Evolutionary conservation across 306 rosid species (phyloP).

Genomic region (Coriaria nepalensis): DNA sequence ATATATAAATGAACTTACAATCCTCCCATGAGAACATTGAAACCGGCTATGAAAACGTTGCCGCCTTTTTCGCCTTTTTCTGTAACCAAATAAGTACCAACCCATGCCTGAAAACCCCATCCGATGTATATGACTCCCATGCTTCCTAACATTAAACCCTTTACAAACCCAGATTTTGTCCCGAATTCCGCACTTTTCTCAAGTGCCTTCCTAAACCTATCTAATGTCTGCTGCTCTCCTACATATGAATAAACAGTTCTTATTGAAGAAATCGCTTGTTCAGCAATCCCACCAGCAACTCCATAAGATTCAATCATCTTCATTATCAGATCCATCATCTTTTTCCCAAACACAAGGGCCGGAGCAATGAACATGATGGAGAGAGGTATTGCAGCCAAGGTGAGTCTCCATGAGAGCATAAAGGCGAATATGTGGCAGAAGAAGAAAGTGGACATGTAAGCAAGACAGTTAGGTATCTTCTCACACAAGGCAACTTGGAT

Average conservation of each 20-base stretch:
- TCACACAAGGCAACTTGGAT: slow-evolving; percentile 73
- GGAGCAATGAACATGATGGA: slow-evolving; percentile 71
- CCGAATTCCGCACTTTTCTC: slow-evolving; percentile 51
- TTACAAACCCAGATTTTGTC: slow-evolving; percentile 53
- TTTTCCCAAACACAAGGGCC: slow-evolving; percentile 58
- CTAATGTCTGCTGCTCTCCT: slow-evolving; percentile 61
- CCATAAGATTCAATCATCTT: slow-evolving; percentile 85
- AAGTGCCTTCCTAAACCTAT: slow-evolving; percentile 58
- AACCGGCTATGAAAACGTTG: slow-evolving; percentile 71
- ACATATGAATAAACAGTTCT: slow-evolving; percentile 75
- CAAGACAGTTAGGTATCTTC: slow-evolving; percentile 75
- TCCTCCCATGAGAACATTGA: slow-evolving; percentile 88
- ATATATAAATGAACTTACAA: slow-evolving; percentile 47
- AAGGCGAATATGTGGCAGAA: slow-evolving; percentile 86
- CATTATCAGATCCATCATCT: slow-evolving; percentile 60
- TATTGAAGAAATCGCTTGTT: slow-evolving; percentile 78
- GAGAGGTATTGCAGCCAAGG: slow-evolving; percentile 71
- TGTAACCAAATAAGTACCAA: slow-evolving; percentile 62
- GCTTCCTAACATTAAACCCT: slow-evolving; percentile 87
- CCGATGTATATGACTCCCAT: slow-evolving; percentile 69
- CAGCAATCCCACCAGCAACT: slow-evolving; percentile 75
- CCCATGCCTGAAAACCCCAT: slow-evolving; percentile 97
- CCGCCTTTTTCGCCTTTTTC: slow-evolving; percentile 69
- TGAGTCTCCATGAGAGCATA: slow-evolving; percentile 61
- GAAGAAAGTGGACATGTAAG: slow-evolving; percentile 72